Percentiles rank a stretch among this genome's conserved stretches.
Evolutionary conservation across 176 grass and related monocot species (phyloP).

Genomic region (Dendrocalamus sinicus): DNA sequence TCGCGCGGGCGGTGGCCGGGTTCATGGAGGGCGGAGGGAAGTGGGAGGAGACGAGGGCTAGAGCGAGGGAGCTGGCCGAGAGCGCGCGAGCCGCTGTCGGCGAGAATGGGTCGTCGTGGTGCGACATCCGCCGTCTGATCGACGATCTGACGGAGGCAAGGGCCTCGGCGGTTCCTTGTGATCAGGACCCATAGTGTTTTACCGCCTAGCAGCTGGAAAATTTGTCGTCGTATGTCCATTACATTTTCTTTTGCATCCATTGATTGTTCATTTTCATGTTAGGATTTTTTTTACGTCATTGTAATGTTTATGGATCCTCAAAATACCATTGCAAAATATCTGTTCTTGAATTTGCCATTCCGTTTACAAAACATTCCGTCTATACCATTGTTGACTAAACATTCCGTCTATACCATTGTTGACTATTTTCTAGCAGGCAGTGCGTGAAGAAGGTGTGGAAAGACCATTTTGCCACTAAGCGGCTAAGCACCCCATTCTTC

Average conservation of each 20-base stretch:
- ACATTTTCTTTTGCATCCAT: neutral
- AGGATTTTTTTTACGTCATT: too few relatives aligned
- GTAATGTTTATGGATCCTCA: too few relatives aligned
- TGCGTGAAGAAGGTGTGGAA: too few relatives aligned
- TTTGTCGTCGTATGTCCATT: neutral
- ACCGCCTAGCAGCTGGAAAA: too few relatives aligned
- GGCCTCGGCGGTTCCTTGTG: neutral
- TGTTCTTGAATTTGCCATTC: too few relatives aligned
- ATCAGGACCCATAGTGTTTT: neutral
- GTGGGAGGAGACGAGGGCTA: constrained; percentile 34
- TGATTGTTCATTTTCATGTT: neutral
- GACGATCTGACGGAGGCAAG: constrained; percentile 55
- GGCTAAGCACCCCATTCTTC: too few relatives aligned
- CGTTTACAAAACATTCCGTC: too few relatives aligned
- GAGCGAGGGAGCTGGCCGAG: constrained; percentile 43
- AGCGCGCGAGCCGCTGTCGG: constrained; percentile 48
- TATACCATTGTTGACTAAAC: too few relatives aligned
- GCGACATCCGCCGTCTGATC: constrained; percentile 61
- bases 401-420: too few relatives aligned
- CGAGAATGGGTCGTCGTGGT: constrained; percentile 55
- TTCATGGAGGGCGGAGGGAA: constrained; percentile 58
- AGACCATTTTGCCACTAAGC: too few relatives aligned
- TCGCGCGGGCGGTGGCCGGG: constrained; percentile 45
- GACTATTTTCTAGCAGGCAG: too few relatives aligned
- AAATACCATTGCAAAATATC: too few relatives aligned